These are phyloP conservation scores for Kwoniella bestiolae DNA, from an alignment of 768 basidiomycete species.

Conservation along the genomic window DNA sequence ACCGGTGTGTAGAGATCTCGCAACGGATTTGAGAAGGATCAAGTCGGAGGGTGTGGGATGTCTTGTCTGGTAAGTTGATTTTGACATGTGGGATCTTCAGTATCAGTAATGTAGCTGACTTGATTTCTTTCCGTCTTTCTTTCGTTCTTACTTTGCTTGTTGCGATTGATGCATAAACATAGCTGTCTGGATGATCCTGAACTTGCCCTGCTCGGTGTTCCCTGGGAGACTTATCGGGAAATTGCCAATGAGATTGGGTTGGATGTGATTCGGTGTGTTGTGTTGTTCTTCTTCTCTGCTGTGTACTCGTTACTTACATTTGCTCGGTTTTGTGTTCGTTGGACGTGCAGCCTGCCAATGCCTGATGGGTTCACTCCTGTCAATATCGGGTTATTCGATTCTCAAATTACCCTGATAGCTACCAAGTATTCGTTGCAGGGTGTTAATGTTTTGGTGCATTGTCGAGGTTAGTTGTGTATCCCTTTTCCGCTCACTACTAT, in stretches of 20 bases:
- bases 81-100: neutral
- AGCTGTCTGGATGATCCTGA: slow-evolving; percentile 87
- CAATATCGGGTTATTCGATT: slow-evolving; percentile 66
- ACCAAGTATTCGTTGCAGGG: slow-evolving; percentile 74
- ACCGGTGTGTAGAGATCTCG: slow-evolving; percentile 80
- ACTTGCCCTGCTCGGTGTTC: slow-evolving; percentile 79
- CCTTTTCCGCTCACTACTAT: too few relatives aligned
- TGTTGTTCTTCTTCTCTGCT: slow-evolving; percentile 5
- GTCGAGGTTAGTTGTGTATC: slow-evolving; percentile 67
- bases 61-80: slow-evolving; percentile 71
- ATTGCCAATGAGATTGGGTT: slow-evolving; percentile 70
- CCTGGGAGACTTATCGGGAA: slow-evolving; percentile 76
- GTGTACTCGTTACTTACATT: slow-evolving; percentile 7
- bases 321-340: slow-evolving; percentile 12
- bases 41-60: slow-evolving; percentile 72
- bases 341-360: slow-evolving; percentile 69
- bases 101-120: neutral
- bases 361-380: slow-evolving; percentile 86
- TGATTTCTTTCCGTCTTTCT: slow-evolving; percentile 9
- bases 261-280: slow-evolving; percentile 73
- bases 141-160: neutral
- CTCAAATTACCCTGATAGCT: slow-evolving; percentile 69
- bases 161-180: slow-evolving; percentile 19
- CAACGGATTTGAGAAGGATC: slow-evolving; percentile 76
- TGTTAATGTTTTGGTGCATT: slow-evolving; percentile 77